Evolutionary conservation across 371 early-diverging fungal species (phyloP), one percentile per base, ranked within the genome.

Genomic region (Lichtheimia ornata): DNA sequence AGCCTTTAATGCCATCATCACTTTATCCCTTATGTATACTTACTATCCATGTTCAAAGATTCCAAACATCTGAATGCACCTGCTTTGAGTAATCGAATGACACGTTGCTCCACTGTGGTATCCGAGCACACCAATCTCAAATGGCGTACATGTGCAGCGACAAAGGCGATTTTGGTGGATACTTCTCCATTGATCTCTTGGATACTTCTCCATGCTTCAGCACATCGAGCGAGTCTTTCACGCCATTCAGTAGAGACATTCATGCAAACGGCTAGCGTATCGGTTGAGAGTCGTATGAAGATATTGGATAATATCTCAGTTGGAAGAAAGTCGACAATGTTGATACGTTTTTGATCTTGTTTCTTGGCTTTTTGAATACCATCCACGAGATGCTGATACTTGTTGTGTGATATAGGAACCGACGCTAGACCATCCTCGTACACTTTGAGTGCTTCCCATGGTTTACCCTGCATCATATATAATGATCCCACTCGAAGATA

Each of bases 401-500:
- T 47, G n/a, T n/a, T n/a, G 22, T 47, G 15, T n/a, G 47, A 18
- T n/a, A 47, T 47, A n/a, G 47, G 47, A 5, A 47, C 47, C 12
- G 22, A 18, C 2, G 18, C 47, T 17, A 56, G 24, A 17, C 57
- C 57, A n/a, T 56, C 42, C 13, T 43, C 44, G n/a, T 56, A 56
- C 6, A 56, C 43, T 25, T 45, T 42, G n/a, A 44, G 40, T 42
- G 57, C 57, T 56, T 44, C 14, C 14, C 45, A 35, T 11, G 44
- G 57, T 45, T 56, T 56, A 17, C 57, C 57, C 7, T 42, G 57
- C 40, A 56, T 56, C 44, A 42, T 12, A 45, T 56, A 56, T 18
- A 56, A 27, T 43, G 40, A 27, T 14, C 57, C 57, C 13, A 42
- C 57, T 45, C 57, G 44, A n/a, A 56, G 25, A 17, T 56, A 56